Evolutionary conservation across 805 yeast genomes (phyloP).

Genomic region (Kazachstania kunashirensis): DNA sequence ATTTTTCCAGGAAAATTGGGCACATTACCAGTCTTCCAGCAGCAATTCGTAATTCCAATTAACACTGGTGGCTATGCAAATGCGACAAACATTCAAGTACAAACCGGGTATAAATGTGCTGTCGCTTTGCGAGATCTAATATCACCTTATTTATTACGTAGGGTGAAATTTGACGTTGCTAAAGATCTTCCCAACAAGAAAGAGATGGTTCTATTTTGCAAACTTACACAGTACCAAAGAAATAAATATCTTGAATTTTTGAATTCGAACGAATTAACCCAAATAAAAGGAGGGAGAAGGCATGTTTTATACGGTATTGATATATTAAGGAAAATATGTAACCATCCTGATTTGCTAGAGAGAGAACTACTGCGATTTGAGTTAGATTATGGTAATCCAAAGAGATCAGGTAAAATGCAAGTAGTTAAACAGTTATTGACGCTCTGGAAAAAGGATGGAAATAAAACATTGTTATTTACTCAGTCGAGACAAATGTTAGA

Average conservation of each 20-base stretch:
- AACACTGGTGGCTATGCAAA: conserved; percentile 98
- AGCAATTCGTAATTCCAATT: conserved; percentile 85
- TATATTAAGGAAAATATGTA: conserved; percentile 81
- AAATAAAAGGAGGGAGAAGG: conserved; percentile 64
- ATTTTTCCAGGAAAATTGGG: conserved; percentile 92
- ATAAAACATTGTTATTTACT: conserved; percentile 75
- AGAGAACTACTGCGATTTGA: conserved; percentile 29
- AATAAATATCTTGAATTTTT: conserved; percentile 65
- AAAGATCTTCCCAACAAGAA: conserved; percentile 86
- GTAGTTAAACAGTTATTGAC: conserved; percentile 68
- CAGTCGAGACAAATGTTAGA: conserved; percentile 93
- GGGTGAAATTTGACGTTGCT: conserved; percentile 91
- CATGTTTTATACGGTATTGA: conserved; percentile 87
- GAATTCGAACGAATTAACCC: conserved; percentile 61
- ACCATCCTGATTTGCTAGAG: conserved; percentile 82
- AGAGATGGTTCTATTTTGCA: conserved; percentile 90
- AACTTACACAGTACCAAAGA: conserved; percentile 67
- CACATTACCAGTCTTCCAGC: conserved; percentile 88
- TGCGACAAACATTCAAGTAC: conserved; percentile 92
- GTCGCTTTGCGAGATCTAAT: conserved; percentile 79
- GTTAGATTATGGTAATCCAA: conserved; percentile 44
- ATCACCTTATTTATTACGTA: conserved; percentile 76
- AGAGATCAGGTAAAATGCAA: conserved; percentile 79
- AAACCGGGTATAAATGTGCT: conserved; percentile 93
- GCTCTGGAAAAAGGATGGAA: conserved; percentile 68